phyloP scores from a whole-genome alignment of 75 land plant genomes.

The Pinus albicaulis region DNA sequence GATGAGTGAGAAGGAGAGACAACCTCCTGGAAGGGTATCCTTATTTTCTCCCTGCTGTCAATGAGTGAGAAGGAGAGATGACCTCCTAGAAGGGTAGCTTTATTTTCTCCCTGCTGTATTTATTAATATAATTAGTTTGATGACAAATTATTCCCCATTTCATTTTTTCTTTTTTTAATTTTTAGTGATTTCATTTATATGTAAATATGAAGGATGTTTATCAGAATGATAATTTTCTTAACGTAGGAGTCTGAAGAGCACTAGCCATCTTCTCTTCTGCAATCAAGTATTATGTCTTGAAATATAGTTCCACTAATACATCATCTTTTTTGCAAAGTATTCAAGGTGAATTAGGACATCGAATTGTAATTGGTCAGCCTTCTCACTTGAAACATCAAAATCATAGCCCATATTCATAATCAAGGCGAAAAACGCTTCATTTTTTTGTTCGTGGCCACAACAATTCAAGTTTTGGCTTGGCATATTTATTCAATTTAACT shows the following conservation, averaged over 20 bases:
- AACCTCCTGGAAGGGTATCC: slow-evolving; percentile 16
- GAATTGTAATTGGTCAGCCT: background rate
- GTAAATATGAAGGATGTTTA: background rate
- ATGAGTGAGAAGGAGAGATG: too few species aligned
- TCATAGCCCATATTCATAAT: background rate
- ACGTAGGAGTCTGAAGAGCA: too few species aligned
- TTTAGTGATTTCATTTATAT: background rate
- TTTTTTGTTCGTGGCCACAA: too few species aligned
- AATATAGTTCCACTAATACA: background rate
- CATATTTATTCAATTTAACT: too few species aligned
- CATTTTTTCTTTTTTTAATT: background rate
- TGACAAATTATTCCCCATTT: too few species aligned
- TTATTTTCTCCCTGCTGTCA: slow-evolving; percentile 14
- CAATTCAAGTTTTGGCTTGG: too few species aligned
- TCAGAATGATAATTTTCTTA: too few species aligned
- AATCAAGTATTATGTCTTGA: too few species aligned
- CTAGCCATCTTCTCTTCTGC: too few species aligned
- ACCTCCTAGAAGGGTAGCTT: too few species aligned
- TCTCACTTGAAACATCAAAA: slow-evolving; percentile 7
- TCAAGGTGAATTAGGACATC: slow-evolving; percentile 5
- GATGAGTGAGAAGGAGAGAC: slow-evolving; percentile 34
- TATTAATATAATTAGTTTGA: background rate
- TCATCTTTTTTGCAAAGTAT: background rate
- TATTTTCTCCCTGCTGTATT: too few species aligned
- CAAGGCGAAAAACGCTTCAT: slow-evolving; percentile 2